Evolutionary conservation across 1,284 basidiomycete genomes (phyloP), one percentile per base, ranked within the genome.

Genomic region (Apiotrichum gamsii): DNA sequence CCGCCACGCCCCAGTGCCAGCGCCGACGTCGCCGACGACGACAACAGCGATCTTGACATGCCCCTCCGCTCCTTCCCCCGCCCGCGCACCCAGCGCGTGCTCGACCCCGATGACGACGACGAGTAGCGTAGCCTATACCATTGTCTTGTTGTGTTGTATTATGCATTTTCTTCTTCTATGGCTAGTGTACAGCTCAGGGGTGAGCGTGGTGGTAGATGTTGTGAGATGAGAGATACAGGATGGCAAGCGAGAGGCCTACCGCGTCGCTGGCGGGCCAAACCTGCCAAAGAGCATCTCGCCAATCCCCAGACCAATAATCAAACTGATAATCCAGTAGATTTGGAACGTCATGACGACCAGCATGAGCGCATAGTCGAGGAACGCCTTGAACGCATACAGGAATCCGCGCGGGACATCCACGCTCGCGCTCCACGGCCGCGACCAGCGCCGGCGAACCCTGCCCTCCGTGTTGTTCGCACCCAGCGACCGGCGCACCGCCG

Each of bases 261-360:
- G n/a, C n/a, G n/a, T n/a, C n/a, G n/a, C n/a, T n/a, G n/a, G 13
- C 14, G 49, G 43, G 24, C 54, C 54, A 23, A 54, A 57, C 9
- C 59, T 40, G 5, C 71, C 71, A 34, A 73, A 73, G 44, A 72
- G 38, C 31, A 57, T 51, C 48, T 73, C 71, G 11, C 19, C 51
- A 9, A 70, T 59, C 5, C 62, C 69, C 3, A 54, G 52, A 4
- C 71, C 71, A 8, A 68, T 42, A n/a, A 70, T 56, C 15, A 69
- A 54, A 2, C 53, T 41, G 31, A 72, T 52, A 49, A 69, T 61
- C 52, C 65, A 71, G 64, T 65, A 73, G 6, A 69, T 47, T 42
- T 72, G 65, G 60, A 69, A 73, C 5, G 64, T 68, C 71, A 72
- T 73, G 38, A 64, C 62, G 6, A 61, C 57, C 47, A 69, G 54